Base-by-base conservation (phyloP, 75 land plant species). In the Selaginella tamariscina region DNA sequence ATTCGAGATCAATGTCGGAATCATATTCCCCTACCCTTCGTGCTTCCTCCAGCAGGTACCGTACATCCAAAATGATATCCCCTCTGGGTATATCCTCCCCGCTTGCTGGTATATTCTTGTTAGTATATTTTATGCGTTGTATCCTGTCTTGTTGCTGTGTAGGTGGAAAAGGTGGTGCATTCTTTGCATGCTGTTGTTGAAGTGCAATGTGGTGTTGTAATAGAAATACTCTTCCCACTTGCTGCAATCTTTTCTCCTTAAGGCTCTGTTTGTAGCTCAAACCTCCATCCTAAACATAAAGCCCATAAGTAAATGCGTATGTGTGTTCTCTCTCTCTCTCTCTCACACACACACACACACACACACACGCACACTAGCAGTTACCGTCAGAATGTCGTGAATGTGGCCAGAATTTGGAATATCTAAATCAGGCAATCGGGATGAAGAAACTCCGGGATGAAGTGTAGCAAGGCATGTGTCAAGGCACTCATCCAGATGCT, bases 131-230 rank as follows among this genome's bases (percentile, higher is more conserved):
- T 59, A 26, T 21, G 22, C 20, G 63, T 2, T 2, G 21, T 5
- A 2, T 65, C 28, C 28, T 30, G 31, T 30, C 29, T 60, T 56
- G 71, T 22, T 32, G 2, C 21, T 21, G 32, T 23, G 59, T 26
- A n/a, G 73, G 73, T 24, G 73, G 73, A 32, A 71, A 71, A 32
- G 73, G 73, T 65, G 73, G 73, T 33, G 73, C 73, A 9, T 28
- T 62, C 44, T 71, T 65, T 27, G 73, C 73, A 11, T 55, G 73
- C 29, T 71, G 67, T 71, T 71, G 73, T 32, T 71, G 73, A 54
- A 23, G 28, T 11, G 73, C 31, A 27, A 71, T 71, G 23, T 71
- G 73, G 22, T 65, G 55, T 56, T 56, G 57, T 49, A 63, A 32
- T 2, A 71, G 73, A 49, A 71, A 71, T 0, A 71, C 67, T 63